Base-by-base conservation (phyloP, 2,329 filamentous ascomycete genomes). In the Clarireedia homoeocarpa region DNA sequence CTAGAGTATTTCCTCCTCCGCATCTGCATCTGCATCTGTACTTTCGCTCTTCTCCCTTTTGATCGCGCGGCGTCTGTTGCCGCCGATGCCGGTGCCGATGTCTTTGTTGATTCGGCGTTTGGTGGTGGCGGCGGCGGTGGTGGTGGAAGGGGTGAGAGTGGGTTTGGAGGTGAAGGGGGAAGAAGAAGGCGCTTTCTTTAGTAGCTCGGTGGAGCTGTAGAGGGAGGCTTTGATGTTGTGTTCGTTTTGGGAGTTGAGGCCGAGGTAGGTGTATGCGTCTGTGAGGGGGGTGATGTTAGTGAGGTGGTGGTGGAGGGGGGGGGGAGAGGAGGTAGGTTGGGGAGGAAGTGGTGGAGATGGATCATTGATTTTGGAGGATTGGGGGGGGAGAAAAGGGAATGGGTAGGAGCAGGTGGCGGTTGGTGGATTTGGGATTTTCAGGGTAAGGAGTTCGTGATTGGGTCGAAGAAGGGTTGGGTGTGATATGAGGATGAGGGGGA, bases 201-300 rank as follows among this genome's bases (percentile, higher is more conserved):
- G 50, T 2, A 70, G 44, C 17, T 78, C 74, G 14, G 58, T 66
- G 1, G 78, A 80, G 60, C 70, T 76, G 61, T 82, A 82, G 34
- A 82, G 73, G 4, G 79, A 82, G 10, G 84, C 78, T 63, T 75
- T 79, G 56, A 90, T 70, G 1, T 77, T 78, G 76, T 80, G 89
- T 1, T 75, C 69, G 66, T 89, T 89, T 0, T 75, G 75, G 10
- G 72, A 74, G 15, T 75, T 75, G 55, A 89, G 81, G 3, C 81
- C 81, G 27, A 89, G 72, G 67, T 86, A 79, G 1, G 86, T 88
- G 66, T 79, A 88, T 0, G 80, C 83, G 74, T 89, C 85, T 83
- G 20, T 20, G 20, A 53, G 1, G 40, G n/a, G 24, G 6, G 10
- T 24, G 26, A 26, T 6, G 30, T 49, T 45, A 54, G 39, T 17